A percentile compares a stretch with the other conserved stretches of the same genome.
These are phyloP conservation scores for Candolleomyces aberdarensis DNA, from an alignment of 768 basidiomycete genomes.

Conservation along the genomic window DNA sequence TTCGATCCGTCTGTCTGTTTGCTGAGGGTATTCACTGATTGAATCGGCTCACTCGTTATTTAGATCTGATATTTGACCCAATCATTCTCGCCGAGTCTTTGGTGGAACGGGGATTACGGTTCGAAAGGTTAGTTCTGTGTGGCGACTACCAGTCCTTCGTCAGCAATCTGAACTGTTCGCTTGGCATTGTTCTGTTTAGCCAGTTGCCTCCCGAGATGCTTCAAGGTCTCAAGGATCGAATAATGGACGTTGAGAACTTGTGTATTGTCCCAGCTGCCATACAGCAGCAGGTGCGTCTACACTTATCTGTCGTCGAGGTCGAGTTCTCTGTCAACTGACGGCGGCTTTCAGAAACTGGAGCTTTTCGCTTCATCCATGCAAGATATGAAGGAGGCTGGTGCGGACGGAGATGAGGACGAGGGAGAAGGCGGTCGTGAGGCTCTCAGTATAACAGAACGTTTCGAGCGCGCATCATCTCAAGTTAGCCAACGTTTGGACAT, in stretches of 20 bases:
- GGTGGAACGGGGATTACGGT: background rate
- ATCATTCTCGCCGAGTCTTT: background rate
- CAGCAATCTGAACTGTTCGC: background rate
- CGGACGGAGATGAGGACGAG: no score
- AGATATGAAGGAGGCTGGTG: no score
- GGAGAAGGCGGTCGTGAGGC: no score
- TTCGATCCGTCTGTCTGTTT: background rate
- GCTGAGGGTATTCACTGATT: background rate
- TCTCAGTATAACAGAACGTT: no score
- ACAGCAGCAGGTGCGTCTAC: background rate
- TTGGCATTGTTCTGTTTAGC: background rate
- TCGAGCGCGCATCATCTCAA: no score
- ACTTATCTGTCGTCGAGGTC: background rate
- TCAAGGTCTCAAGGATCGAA: background rate
- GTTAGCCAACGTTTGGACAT: no score
- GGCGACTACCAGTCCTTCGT: background rate
- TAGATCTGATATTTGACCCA: background rate
- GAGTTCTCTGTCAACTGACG: background rate
- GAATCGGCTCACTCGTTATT: background rate
- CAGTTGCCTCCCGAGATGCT: background rate
- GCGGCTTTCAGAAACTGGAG: background rate
- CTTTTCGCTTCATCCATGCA: background rate
- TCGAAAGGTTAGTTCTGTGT: background rate
- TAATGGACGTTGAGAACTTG: background rate
- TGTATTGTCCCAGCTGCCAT: background rate